Evolutionary conservation across 768 basidiomycete species (phyloP).

Genomic region (Lactarius evosmus): DNA sequence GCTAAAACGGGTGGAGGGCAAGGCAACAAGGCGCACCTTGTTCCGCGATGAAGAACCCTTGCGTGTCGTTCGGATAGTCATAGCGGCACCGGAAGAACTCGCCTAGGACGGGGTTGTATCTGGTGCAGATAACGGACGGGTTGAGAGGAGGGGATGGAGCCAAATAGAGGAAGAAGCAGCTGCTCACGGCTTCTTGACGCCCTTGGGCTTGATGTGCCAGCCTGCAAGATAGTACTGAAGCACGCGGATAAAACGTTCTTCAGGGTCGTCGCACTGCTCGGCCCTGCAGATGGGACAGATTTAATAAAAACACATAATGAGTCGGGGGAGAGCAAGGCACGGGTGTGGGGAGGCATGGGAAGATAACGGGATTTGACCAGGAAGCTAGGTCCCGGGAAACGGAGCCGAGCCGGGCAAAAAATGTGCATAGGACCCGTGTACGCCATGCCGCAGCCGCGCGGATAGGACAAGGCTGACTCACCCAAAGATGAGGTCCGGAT

Average conservation of each 20-base stretch:
- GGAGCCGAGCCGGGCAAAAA: slow-evolving; percentile 21
- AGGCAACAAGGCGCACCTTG: slow-evolving; percentile 69
- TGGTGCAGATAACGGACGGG: slow-evolving; percentile 33
- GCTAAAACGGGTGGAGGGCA: neutral
- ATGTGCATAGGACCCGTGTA: slow-evolving; percentile 2
- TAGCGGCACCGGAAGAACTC: slow-evolving; percentile 98
- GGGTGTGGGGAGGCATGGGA: neutral
- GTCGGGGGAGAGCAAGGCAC: neutral
- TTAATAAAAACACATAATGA: neutral
- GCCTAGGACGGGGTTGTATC: slow-evolving; percentile 95
- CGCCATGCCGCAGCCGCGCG: slow-evolving; percentile 11
- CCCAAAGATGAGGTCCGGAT: slow-evolving; percentile 97
- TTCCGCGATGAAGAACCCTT: slow-evolving; percentile 94
- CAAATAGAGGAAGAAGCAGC: slow-evolving; percentile 5
- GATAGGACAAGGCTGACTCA: slow-evolving; percentile 41
- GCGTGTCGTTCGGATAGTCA: slow-evolving; percentile 86
- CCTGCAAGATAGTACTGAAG: slow-evolving; percentile 96
- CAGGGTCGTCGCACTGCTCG: slow-evolving; percentile 72
- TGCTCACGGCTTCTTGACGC: slow-evolving; percentile 96
- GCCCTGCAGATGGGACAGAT: slow-evolving; percentile 49
- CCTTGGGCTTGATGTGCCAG: slow-evolving; percentile 99
- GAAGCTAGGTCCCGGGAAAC: neutral
- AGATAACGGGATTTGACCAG: neutral
- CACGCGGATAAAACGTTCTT: slow-evolving; percentile 89
- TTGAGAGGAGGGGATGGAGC: slow-evolving; percentile 16